Percentiles rank a stretch among this genome's conserved stretches.
phyloP scores from a whole-genome alignment of 306 rosid species.

The Cucurbita maxima region DNA sequence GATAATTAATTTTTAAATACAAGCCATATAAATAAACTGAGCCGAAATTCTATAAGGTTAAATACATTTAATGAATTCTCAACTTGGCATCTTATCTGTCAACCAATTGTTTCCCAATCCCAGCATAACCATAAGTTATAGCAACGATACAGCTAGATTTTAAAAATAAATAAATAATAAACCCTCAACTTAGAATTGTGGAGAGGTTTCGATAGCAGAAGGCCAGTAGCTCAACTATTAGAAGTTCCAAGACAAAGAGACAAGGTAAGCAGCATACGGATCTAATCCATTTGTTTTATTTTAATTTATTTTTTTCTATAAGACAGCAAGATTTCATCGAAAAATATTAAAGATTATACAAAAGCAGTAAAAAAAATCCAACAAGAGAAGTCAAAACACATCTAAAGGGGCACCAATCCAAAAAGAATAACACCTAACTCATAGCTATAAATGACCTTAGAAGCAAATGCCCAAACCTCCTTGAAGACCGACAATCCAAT shows the following conservation, averaged over 20 bases:
- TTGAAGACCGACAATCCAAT: background rate
- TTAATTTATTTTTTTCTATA: background rate
- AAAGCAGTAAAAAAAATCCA: background rate
- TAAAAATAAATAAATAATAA: background rate
- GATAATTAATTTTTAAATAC: background rate
- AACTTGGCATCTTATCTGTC: background rate
- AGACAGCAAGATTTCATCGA: background rate
- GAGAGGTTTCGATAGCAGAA: background rate
- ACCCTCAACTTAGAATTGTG: slow-evolving; percentile 1
- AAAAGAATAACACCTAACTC: background rate
- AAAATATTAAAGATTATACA: background rate
- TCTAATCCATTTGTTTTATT: background rate
- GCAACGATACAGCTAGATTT: background rate
- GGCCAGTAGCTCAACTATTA: background rate
- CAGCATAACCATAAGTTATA: background rate
- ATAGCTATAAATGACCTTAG: background rate
- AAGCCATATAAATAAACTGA: background rate
- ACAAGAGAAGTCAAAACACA: background rate
- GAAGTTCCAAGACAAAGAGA: background rate
- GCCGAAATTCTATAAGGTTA: background rate
- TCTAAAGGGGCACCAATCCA: background rate
- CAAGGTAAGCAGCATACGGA: background rate
- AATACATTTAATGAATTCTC: background rate
- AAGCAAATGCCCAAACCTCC: background rate
- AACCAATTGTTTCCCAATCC: background rate